phyloP scores from a whole-genome alignment of 441 rosid species.

The Biscutella laevigata region DNA sequence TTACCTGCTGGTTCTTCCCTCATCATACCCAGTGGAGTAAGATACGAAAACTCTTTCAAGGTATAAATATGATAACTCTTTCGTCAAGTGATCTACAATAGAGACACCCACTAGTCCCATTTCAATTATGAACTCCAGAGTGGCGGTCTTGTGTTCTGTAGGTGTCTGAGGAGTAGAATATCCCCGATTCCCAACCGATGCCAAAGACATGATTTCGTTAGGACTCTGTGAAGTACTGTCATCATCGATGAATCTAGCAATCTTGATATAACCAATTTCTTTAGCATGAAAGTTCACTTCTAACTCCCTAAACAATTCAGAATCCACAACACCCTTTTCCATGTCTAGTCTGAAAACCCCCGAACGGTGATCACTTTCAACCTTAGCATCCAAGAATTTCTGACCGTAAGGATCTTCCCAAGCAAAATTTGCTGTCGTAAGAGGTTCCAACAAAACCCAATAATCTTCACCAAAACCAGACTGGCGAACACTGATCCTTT shows the following conservation, averaged over 20 bases:
- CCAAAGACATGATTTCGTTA: constrained; percentile 35
- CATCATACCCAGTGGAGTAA: constrained; percentile 88
- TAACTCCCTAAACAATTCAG: constrained; percentile 37
- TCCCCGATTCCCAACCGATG: constrained; percentile 40
- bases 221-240: constrained; percentile 26
- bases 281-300: constrained; percentile 58
- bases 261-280: constrained; percentile 65
- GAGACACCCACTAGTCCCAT: constrained; percentile 90
- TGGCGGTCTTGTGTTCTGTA: constrained; percentile 35
- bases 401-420: constrained; percentile 99
- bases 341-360: constrained; percentile 53
- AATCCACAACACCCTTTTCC: constrained; percentile 45
- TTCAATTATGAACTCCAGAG: constrained; percentile 77
- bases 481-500: constrained; percentile 68
- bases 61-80: constrained; percentile 72
- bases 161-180: constrained; percentile 35
- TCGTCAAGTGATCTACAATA: constrained; percentile 80
- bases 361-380: constrained; percentile 35
- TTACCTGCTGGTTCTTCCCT: constrained; percentile 93
- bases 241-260: constrained; percentile 59
- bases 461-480: constrained; percentile 81
- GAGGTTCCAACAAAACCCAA: constrained; percentile 69
- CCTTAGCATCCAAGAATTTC: constrained; percentile 61
- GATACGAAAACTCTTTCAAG: constrained; percentile 76
- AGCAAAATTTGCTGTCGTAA: constrained; percentile 63